A percentile compares a stretch with the other conserved stretches of the same genome.
These are phyloP conservation scores for Sarcodon sp. DNA, from an alignment of 768 basidiomycete genomes.

Conservation along the genomic window DNA sequence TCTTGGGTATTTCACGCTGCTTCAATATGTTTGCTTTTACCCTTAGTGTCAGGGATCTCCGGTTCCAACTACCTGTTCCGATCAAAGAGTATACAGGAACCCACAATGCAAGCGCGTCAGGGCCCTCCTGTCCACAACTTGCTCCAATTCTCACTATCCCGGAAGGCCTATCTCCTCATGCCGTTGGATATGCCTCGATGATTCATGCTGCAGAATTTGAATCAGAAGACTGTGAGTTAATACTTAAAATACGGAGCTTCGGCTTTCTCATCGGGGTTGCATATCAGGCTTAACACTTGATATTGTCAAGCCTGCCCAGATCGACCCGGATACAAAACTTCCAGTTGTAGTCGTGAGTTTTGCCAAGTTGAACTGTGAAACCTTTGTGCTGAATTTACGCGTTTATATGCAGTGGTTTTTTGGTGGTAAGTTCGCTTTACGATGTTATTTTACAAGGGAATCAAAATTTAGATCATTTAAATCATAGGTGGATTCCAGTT, in stretches of 20 bases:
- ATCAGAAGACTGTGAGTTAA: constrained; percentile 32
- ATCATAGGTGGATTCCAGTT: background rate
- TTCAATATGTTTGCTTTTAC: background rate
- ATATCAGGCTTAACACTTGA: constrained; percentile 37
- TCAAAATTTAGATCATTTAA: background rate
- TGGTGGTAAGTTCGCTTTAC: background rate
- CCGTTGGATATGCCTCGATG: constrained; percentile 19
- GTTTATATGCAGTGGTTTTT: background rate
- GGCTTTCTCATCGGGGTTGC: background rate
- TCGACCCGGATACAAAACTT: constrained; percentile 27
- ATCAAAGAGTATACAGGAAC: constrained; percentile 19
- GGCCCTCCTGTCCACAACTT: constrained; percentile 37
- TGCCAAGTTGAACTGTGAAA: background rate
- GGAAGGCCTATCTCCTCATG: constrained; percentile 20
- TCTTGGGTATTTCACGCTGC: background rate
- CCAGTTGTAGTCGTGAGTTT: constrained; percentile 40
- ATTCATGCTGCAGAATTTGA: constrained; percentile 18
- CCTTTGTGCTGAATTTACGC: background rate
- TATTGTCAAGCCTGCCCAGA: constrained; percentile 29
- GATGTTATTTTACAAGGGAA: background rate
- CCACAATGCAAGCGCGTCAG: constrained; percentile 24
- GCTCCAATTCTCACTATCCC: constrained; percentile 20
- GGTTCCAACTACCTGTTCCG: constrained; percentile 1
- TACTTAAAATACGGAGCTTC: background rate
- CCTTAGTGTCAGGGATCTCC: constrained; percentile 22